Evolutionary conservation across 225 moss, liverwort and hornwort genomes (phyloP), one percentile per base, ranked within the genome.

Genomic region (Marchantia paleacea): DNA sequence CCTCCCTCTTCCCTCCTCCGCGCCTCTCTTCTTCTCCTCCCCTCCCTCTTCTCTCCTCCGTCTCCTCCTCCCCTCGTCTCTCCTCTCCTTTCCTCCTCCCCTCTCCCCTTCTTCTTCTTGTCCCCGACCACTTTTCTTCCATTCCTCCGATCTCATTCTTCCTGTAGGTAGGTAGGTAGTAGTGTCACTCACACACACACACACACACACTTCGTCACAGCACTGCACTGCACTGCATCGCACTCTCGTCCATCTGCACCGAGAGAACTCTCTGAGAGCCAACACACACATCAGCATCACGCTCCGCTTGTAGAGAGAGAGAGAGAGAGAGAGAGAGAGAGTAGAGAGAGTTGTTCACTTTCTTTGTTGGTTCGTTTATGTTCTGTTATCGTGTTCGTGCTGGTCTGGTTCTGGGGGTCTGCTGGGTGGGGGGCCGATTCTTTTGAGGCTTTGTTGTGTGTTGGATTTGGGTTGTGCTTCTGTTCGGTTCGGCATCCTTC

Each of bases 91-190:
- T 48, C 12, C 72, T 8, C 13, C 14, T 26, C 24, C 24, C 22
- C n/a, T 25, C 72, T 49, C 55, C 26, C 53, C 52, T 39, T 57
- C 53, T 55, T 55, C 70, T 58, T 55, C 48, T 50, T 71, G 55
- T 71, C 55, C 55, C 52, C 15, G 29, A 75, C 55, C 55, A 12
- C 52, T 48, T 28, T 79, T 68, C 68, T 58, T 55, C 49, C 55
- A 31, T 71, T 71, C 70, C 8, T 57, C 54, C 30, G 25, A 19
- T 14, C 79, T 79, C 55, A 30, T 79, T 80, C 72, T 80, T 72
- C 80, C 80, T 61, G 47, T 80, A 73, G 73, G 72, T 80, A 79
- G 79, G 68, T 69, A 78, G 78, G 65, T 79, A 31, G 70, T 55
- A 55, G 57, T 5, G 13, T 6, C 65, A 3, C 65, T 4, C 65